Conservation (phyloP, 208 protist species). For the Borovskyia barvae region DNA sequence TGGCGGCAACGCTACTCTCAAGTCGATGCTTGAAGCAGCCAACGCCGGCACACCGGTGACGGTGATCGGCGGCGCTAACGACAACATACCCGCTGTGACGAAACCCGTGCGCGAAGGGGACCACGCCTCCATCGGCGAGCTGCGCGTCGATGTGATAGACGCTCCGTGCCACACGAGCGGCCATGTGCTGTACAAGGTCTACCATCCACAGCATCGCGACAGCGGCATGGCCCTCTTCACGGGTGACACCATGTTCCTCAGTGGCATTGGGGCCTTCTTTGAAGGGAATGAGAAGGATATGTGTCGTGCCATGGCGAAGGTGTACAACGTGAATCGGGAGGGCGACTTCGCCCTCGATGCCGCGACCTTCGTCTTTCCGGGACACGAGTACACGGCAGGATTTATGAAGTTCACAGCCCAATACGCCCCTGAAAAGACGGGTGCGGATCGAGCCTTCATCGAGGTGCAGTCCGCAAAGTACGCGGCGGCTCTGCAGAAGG, state of each 20-base stretch:
- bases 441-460: slow-evolving; percentile 51
- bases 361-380: slow-evolving; percentile 75
- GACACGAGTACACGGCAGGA: slow-evolving; percentile 89
- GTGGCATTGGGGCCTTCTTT: slow-evolving; percentile 92
- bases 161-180: slow-evolving; percentile 88
- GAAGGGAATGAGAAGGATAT: slow-evolving; percentile 86
- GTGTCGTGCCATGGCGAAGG: slow-evolving; percentile 59
- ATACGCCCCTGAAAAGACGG: slow-evolving; percentile 15
- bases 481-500: slow-evolving; percentile 32
- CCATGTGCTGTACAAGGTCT: slow-evolving; percentile 73
- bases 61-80: slow-evolving; percentile 76
- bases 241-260: slow-evolving; percentile 94
- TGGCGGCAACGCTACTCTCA: slow-evolving; percentile 81
- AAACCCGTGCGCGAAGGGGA: slow-evolving; percentile 62
- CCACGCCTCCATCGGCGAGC: slow-evolving; percentile 45
- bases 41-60: slow-evolving; percentile 11
- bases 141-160: slow-evolving; percentile 73
- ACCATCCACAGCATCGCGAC: slow-evolving; percentile 23
- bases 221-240: slow-evolving; percentile 88
- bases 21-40: slow-evolving; percentile 19
- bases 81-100: slow-evolving; percentile 72
- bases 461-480: slow-evolving; percentile 43
- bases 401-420: slow-evolving; percentile 69
- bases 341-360: slow-evolving; percentile 37
- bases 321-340: slow-evolving; percentile 49